Percentiles rank a stretch among this genome's conserved stretches.
Evolutionary conservation across 2,329 filamentous ascomycete species (phyloP).

Genomic region (Cordyceps javanica): DNA sequence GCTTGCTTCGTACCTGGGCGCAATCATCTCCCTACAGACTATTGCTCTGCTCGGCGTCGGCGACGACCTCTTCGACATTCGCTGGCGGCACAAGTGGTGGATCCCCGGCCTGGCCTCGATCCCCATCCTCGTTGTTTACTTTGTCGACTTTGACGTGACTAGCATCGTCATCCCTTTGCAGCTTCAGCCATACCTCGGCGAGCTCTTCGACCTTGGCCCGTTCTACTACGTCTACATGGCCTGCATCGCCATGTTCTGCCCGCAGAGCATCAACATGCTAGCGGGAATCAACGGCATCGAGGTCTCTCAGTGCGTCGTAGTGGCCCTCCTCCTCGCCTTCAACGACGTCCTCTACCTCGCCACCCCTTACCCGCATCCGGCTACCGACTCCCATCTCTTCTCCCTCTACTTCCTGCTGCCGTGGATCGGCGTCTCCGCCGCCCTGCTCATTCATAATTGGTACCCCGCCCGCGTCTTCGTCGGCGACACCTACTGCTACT

Average conservation of each 20-base stretch:
- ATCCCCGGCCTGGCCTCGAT: slow-evolving; percentile 92
- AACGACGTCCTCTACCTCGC: slow-evolving; percentile 88
- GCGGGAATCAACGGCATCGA: slow-evolving; percentile 99
- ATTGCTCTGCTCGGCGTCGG: slow-evolving; percentile 88
- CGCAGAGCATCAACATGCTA: slow-evolving; percentile 99
- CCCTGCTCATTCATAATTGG: slow-evolving; percentile 88
- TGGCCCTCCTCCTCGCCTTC: slow-evolving; percentile 73
- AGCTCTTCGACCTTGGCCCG: slow-evolving; percentile 73
- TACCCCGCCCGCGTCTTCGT: slow-evolving; percentile 94
- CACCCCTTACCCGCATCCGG: slow-evolving; percentile 80
- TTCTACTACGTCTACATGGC: slow-evolving; percentile 98
- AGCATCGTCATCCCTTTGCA: slow-evolving; percentile 87
- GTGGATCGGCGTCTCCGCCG: slow-evolving; percentile 86
- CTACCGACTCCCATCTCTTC: slow-evolving; percentile 92
- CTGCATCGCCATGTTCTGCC: slow-evolving; percentile 91
- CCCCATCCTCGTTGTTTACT: slow-evolving; percentile 92
- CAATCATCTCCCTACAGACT: slow-evolving; percentile 85
- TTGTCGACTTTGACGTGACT: slow-evolving; percentile 96
- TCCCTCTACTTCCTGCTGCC: slow-evolving; percentile 91
- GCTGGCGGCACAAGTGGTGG: slow-evolving; percentile 98
- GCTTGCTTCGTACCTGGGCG: slow-evolving; percentile 92
- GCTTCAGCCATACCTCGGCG: slow-evolving; percentile 76
- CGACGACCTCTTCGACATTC: slow-evolving; percentile 95
- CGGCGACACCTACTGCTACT: slow-evolving; percentile 98
- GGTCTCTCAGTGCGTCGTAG: slow-evolving; percentile 86